phyloP scores from a whole-genome alignment of 2,329 filamentous ascomycete species.

The Aspergillus transmontanensis region DNA sequence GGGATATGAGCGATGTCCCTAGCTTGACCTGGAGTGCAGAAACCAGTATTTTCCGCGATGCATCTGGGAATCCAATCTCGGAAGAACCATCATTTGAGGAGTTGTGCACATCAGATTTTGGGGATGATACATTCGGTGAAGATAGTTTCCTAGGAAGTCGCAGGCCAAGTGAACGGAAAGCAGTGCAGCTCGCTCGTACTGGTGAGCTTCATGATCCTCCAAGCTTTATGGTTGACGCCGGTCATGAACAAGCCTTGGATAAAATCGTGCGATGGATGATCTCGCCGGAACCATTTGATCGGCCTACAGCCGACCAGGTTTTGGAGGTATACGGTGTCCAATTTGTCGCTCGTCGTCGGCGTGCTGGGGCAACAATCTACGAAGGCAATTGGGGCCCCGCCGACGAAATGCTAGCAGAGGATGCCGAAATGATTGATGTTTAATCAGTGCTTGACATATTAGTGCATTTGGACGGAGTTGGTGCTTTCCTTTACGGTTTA shows the following conservation, averaged over 20 bases:
- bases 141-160: constrained; percentile 35
- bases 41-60: constrained; percentile 72
- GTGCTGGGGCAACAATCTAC: constrained; percentile 89
- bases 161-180: constrained; percentile 27
- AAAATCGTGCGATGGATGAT: constrained; percentile 88
- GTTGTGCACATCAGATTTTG: constrained; percentile 45
- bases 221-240: constrained; percentile 81
- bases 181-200: constrained; percentile 41
- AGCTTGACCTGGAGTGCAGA: constrained; percentile 79
- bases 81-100: constrained; percentile 47
- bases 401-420: constrained; percentile 61
- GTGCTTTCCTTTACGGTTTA: constrained; percentile 26
- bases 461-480: constrained; percentile 39
- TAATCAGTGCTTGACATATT: constrained; percentile 36
- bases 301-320: constrained; percentile 75
- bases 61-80: constrained; percentile 67
- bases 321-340: constrained; percentile 71
- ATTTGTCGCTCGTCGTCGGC: constrained; percentile 77
- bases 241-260: constrained; percentile 75
- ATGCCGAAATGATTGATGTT: constrained; percentile 67
- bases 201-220: constrained; percentile 72
- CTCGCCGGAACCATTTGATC: constrained; percentile 68
- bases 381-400: constrained; percentile 94
- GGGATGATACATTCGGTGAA: constrained; percentile 48
- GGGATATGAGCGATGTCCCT: constrained; percentile 85